A percentile compares a stretch with the other conserved stretches of the same genome.
Evolutionary conservation across 2,329 filamentous ascomycete genomes (phyloP).

Genomic region (Leptographium radiaticola): DNA sequence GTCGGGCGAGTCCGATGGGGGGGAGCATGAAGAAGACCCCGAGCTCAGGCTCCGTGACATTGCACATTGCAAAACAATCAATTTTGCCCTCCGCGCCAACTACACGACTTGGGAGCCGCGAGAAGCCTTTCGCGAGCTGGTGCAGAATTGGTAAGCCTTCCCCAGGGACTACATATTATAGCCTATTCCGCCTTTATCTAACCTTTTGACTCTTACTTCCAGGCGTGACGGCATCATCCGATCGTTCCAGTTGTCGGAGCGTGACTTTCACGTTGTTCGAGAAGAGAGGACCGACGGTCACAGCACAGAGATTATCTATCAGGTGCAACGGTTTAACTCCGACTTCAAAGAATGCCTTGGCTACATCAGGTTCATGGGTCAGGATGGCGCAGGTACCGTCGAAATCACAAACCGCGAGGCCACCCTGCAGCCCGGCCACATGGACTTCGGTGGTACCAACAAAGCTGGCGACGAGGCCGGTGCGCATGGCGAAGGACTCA

Average conservation of each 20-base stretch:
- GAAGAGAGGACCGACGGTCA: conserved; percentile 6
- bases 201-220: conserved; percentile 1
- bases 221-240: conserved; percentile 19
- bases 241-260: conserved; percentile 13
- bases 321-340: conserved; percentile 3
- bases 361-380: conserved; percentile 17
- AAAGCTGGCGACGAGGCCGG: conserved; percentile 17
- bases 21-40: neutral
- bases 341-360: conserved; percentile 14
- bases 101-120: neutral
- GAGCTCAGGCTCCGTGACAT: neutral
- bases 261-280: conserved; percentile 13
- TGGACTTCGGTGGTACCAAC: conserved; percentile 17
- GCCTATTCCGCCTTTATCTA: no score
- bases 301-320: conserved; percentile 17
- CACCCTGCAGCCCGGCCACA: conserved; percentile 17
- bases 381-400: conserved; percentile 14
- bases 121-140: conserved; percentile 20
- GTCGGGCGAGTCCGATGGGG: neutral
- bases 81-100: neutral
- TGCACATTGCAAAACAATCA: neutral
- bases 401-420: conserved; percentile 18
- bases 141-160: conserved; percentile 19
- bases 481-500: conserved; percentile 19
- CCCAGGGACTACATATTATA: neutral